Conservation (phyloP, 345 rosid species). For the Dipteronia sinensis region DNA sequence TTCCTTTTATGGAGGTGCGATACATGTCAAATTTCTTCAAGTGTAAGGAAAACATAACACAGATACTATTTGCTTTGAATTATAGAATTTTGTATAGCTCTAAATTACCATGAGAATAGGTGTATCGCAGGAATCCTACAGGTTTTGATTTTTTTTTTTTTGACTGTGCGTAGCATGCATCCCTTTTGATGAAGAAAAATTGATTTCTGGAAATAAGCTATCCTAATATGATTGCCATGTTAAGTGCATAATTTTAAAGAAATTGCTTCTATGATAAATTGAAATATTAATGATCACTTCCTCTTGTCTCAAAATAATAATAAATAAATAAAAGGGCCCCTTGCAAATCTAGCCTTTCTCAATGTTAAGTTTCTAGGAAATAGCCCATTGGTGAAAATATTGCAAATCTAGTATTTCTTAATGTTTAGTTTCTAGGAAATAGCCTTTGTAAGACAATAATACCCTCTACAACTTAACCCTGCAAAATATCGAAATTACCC, state of each 20-base stretch:
- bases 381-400: too few relatives aligned
- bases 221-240: background rate
- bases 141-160: background rate
- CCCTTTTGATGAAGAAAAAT: background rate
- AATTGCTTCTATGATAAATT: background rate
- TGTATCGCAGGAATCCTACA: background rate
- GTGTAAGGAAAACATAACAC: background rate
- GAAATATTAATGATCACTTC: slow-evolving; percentile 10
- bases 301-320: background rate
- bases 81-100: background rate
- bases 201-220: too few relatives aligned
- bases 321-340: too few relatives aligned
- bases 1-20: background rate
- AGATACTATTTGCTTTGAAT: background rate
- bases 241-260: background rate
- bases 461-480: too few relatives aligned
- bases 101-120: background rate
- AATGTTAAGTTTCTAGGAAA: too few relatives aligned
- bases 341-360: too few relatives aligned
- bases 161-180: background rate
- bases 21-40: background rate
- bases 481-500: too few relatives aligned
- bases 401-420: too few relatives aligned
- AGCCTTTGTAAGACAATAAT: too few relatives aligned
- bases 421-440: too few relatives aligned